These are phyloP conservation scores for Pseudopithomyces chartarum DNA, from an alignment of 2,329 filamentous ascomycete species.

Conservation along the genomic window DNA sequence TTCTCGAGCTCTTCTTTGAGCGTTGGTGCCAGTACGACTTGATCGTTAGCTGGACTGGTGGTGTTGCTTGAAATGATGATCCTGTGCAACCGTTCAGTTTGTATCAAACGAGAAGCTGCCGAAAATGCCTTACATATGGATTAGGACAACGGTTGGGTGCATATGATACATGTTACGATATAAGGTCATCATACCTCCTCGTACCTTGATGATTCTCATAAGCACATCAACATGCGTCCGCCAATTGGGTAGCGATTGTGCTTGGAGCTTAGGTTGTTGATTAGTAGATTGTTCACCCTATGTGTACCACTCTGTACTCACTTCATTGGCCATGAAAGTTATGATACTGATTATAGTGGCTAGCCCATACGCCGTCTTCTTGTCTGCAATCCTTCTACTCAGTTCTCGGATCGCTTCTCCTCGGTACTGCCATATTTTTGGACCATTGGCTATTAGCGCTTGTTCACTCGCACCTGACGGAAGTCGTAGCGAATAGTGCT, in stretches of 20 bases:
- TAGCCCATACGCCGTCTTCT: constrained; percentile 29
- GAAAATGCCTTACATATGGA: constrained; percentile 26
- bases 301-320: constrained; percentile 9
- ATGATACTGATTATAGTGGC: constrained; percentile 33
- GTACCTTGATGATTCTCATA: constrained; percentile 31
- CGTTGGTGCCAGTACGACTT: constrained; percentile 24
- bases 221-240: constrained; percentile 34
- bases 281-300: background rate
- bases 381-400: constrained; percentile 26
- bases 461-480: constrained; percentile 16
- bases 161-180: constrained; percentile 23
- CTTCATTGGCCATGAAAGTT: constrained; percentile 37
- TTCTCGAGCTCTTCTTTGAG: constrained; percentile 19
- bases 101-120: too few species aligned
- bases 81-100: constrained; percentile 15
- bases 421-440: constrained; percentile 34
- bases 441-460: constrained; percentile 16
- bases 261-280: constrained; percentile 27
- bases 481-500: constrained; percentile 28
- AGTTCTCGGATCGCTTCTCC: constrained; percentile 34
- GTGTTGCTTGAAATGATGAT: constrained; percentile 31
- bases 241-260: constrained; percentile 27
- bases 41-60: constrained; percentile 30
- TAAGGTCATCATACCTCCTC: constrained; percentile 30
- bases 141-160: constrained; percentile 25